Evolutionary conservation across 352 stramenopile genomes (phyloP), one percentile per base, ranked within the genome.

Genomic region (Phytophthora pisi): DNA sequence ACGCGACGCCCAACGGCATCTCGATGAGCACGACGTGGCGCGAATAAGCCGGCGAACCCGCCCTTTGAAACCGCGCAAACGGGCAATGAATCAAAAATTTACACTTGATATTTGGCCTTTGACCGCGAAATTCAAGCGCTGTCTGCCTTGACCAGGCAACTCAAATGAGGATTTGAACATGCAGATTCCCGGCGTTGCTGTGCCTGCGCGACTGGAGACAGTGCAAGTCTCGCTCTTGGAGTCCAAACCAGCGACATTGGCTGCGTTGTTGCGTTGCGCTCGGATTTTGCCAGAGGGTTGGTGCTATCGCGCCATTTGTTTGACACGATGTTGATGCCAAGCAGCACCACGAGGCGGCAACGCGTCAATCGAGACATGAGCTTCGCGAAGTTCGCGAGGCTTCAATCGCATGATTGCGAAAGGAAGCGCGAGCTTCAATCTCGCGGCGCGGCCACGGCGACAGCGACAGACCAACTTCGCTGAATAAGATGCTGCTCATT

Each of bases 141-240:
- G 34, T 43, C 23, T 62, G 50, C 34, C 31, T 42, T 34, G 26
- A 47, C 43, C 2, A 23, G 16, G 16, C 5, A 15, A 24, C 6
- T 26, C 5, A 13, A 49, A 3, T 40, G 26, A 18, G 5, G 65
- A 72, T 68, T 72, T 72, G 65, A 72, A 55, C 51, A 57, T 58
- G 26, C 26, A 28, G 26, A 28, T 63, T 70, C 42, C 57, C 16
- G 47, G 34, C 57, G 61, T 68, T 57, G 34, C 30, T 61, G 26
- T 40, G 26, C 57, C 40, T 56, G 26, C 40, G 38, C 64, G 50
- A 69, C 60, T 73, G 66, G 54, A 73, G 66, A 73, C 59, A 59
- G 38, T 28, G 59, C 59, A 15, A 61, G 28, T 60, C 7, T 42
- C 34, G 34, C 34, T 16, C 7, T 42, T 42, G 34, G 26, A 30